These are phyloP conservation scores for Histomonas meleagridis DNA, from an alignment of 208 protist species.

Conservation along the genomic window DNA sequence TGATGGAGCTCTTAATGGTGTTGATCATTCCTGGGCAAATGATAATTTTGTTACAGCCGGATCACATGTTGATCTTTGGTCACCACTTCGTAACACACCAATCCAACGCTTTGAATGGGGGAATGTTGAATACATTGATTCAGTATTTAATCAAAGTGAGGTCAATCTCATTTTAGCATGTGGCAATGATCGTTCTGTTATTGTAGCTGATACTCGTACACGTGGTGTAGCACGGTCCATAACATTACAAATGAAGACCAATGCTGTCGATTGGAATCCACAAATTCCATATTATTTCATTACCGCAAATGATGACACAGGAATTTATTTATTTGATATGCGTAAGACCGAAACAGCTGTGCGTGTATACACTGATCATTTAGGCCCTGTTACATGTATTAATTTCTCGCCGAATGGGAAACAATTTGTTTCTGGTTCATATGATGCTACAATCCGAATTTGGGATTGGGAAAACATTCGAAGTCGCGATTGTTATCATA, in stretches of 20 bases:
- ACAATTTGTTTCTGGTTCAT: not conserved
- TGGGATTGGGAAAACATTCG: not conserved
- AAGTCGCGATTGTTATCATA: not conserved
- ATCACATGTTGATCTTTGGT: not conserved
- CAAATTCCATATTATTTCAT: constrained; percentile 27
- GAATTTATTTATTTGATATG: not conserved
- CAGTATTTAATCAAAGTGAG: not conserved
- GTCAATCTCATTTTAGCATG: not conserved
- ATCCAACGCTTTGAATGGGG: not conserved
- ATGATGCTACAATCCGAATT: not conserved
- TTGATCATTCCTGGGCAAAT: not conserved
- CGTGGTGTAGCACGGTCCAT: not conserved
- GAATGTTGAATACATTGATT: not conserved
- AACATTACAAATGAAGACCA: not conserved
- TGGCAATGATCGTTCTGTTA: not conserved
- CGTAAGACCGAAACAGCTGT: not conserved
- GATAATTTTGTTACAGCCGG: not conserved
- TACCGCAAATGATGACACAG: not conserved
- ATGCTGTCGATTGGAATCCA: constrained; percentile 19
- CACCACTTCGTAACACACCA: not conserved
- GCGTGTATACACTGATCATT: constrained; percentile 2
- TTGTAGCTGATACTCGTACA: not conserved
- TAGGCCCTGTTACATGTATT: not conserved
- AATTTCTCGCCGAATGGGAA: not conserved
- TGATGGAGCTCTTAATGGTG: not conserved